Conservation (phyloP, 1,284 basidiomycete genomes). For the Anthracocystis panici-leucophaei region DNA sequence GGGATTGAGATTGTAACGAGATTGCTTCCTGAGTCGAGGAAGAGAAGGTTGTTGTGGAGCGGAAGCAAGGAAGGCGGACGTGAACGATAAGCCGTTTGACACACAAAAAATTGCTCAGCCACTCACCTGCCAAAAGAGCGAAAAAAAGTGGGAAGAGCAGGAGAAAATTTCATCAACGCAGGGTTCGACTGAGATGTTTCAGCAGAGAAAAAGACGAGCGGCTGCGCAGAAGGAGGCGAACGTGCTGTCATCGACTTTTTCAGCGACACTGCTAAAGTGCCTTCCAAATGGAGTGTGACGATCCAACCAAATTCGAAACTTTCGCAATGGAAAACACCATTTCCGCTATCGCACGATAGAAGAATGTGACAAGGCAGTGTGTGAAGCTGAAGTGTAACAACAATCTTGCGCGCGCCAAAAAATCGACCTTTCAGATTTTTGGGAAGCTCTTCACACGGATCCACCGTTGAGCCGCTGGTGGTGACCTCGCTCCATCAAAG, state of each 20-base stretch:
- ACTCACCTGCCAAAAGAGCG: conserved; percentile 1
- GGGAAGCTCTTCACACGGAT: background rate
- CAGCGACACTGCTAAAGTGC: conserved; percentile 9
- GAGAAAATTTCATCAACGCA: conserved; percentile 3
- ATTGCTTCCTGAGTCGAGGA: conserved; percentile 21
- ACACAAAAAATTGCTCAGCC: conserved; percentile 25
- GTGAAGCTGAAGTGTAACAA: background rate
- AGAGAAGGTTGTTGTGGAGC: conserved; percentile 14
- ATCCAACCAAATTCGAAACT: conserved; percentile 15
- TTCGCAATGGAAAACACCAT: background rate
- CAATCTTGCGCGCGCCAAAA: background rate
- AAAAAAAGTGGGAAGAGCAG: background rate
- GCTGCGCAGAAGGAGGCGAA: background rate
- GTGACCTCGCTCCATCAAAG: conserved; percentile 21
- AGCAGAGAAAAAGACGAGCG: background rate
- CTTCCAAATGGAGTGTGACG: background rate
- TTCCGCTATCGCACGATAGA: conserved; percentile 4
- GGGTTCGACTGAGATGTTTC: background rate
- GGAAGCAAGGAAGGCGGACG: background rate
- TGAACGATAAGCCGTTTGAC: conserved; percentile 3
- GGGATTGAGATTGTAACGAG: background rate
- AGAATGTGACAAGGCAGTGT: too few species aligned
- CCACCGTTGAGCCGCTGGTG: background rate
- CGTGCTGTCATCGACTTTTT: conserved; percentile 6
- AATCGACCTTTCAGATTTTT: conserved; percentile 20